Conservation (phyloP, 2,329 filamentous ascomycete genomes). For the Epichloe typhina region DNA sequence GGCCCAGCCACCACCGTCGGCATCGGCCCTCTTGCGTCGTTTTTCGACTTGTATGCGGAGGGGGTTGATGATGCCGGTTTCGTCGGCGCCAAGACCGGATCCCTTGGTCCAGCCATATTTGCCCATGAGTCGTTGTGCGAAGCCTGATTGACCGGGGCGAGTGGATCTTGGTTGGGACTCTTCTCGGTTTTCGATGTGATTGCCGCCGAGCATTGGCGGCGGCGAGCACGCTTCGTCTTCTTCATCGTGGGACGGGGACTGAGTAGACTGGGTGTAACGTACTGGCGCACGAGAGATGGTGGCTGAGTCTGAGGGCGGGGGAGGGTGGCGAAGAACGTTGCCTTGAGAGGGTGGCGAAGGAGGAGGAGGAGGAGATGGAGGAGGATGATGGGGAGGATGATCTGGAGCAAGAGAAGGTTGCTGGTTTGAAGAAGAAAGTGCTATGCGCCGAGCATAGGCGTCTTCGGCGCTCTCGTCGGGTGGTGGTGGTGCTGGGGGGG, state of each 20-base stretch:
- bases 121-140: slow-evolving; percentile 76
- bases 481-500: slow-evolving; percentile 29
- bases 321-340: slow-evolving; percentile 24
- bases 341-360: slow-evolving; percentile 13
- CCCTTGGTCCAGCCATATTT: slow-evolving; percentile 94
- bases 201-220: slow-evolving; percentile 35
- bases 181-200: slow-evolving; percentile 15
- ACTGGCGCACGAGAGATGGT: slow-evolving; percentile 70
- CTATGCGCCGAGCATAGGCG: slow-evolving; percentile 50
- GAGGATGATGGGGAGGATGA: slow-evolving; percentile 14
- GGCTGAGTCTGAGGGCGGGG: slow-evolving; percentile 28
- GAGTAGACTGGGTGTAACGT: slow-evolving; percentile 41
- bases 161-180: slow-evolving; percentile 38
- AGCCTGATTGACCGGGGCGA: slow-evolving; percentile 68
- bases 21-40: slow-evolving; percentile 63
- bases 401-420: slow-evolving; percentile 18
- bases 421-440: slow-evolving; percentile 30
- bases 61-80: slow-evolving; percentile 71
- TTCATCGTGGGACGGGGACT: slow-evolving; percentile 17
- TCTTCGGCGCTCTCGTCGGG: slow-evolving; percentile 56
- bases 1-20: slow-evolving; percentile 66
- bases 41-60: slow-evolving; percentile 78
- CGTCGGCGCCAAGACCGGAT: slow-evolving; percentile 69
- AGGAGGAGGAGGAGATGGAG: slow-evolving; percentile 20
- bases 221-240: slow-evolving; percentile 30